These are phyloP conservation scores for Pythium rishiriense DNA, from an alignment of 352 stramenopile species.

Conservation along the genomic window DNA sequence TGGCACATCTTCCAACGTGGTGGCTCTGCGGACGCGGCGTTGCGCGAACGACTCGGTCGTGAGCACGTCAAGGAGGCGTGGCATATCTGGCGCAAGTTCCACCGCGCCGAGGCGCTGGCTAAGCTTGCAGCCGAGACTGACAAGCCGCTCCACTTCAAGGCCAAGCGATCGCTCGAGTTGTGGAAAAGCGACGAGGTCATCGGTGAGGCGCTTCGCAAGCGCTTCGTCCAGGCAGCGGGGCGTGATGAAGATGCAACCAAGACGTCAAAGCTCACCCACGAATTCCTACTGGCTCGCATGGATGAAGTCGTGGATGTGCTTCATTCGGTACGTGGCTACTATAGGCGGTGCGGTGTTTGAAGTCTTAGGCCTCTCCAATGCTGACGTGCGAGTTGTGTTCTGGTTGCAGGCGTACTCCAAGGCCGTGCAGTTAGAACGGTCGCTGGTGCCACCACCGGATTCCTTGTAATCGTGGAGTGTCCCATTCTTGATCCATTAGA, in stretches of 20 bases:
- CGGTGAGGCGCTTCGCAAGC: constrained; percentile 39
- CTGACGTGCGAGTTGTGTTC: constrained; percentile 21
- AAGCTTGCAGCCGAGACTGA: background rate
- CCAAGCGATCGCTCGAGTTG: constrained; percentile 54
- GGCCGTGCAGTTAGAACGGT: constrained; percentile 29
- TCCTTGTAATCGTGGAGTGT: background rate
- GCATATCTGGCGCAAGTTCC: constrained; percentile 74
- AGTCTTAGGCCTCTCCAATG: background rate
- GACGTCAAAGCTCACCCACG: constrained; percentile 34
- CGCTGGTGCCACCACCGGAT: background rate
- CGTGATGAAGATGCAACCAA: background rate
- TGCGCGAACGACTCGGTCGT: constrained; percentile 49
- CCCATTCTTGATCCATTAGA: background rate
- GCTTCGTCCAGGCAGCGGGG: constrained; percentile 29
- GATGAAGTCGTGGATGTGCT: constrained; percentile 50
- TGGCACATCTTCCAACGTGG: constrained; percentile 46
- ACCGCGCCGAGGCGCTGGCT: constrained; percentile 21
- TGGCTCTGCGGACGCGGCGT: background rate
- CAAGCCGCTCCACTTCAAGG: constrained; percentile 42
- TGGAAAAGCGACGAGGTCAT: constrained; percentile 69
- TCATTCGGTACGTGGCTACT: constrained; percentile 34
- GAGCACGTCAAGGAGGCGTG: constrained; percentile 72
- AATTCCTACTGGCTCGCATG: constrained; percentile 42
- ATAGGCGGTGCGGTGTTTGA: background rate
- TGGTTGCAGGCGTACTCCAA: constrained; percentile 31